A percentile compares a stretch with the other conserved stretches of the same genome.
Conservation (phyloP, 176 grass and related monocot species). For the Triticum urartu region DNA sequence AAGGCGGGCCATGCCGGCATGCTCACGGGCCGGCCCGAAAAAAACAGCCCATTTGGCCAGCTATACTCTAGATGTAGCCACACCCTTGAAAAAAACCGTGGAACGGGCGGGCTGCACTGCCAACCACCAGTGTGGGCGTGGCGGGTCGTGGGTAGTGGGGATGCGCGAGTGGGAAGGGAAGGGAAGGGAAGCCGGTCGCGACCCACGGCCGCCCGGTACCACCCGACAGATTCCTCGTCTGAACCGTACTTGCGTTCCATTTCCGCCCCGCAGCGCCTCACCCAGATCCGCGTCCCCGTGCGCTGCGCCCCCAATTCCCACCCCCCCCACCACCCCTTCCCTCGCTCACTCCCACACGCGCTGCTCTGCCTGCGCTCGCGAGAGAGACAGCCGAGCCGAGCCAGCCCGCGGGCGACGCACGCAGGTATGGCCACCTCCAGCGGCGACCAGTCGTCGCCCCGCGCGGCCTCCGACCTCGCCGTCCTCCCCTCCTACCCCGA, state of each 20-base stretch:
- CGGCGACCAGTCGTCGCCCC: slow-evolving; percentile 25
- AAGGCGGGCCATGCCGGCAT: no score
- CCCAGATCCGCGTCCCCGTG: slow-evolving; percentile 49
- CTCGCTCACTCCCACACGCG: not conserved
- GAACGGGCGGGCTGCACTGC: not conserved
- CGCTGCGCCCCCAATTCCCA: slow-evolving; percentile 31
- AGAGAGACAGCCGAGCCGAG: slow-evolving; percentile 8
- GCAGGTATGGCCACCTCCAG: slow-evolving; percentile 45
- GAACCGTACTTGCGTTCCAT: slow-evolving; percentile 51
- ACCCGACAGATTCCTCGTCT: slow-evolving; percentile 56
- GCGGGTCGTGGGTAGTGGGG: not conserved
- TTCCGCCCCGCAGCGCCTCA: not conserved
- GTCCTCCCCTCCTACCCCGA: slow-evolving; percentile 54
- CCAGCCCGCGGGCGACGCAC: not conserved
- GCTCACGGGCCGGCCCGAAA: no score
- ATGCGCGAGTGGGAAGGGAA: not conserved
- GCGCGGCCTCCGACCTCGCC: slow-evolving; percentile 24
- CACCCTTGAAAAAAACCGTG: no score
- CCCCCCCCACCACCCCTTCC: no score
- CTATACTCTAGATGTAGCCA: no score
- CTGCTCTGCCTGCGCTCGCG: not conserved
- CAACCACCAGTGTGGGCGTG: not conserved
- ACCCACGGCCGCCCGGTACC: slow-evolving; percentile 2
- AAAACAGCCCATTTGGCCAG: no score
- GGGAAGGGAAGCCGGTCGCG: not conserved